Percentiles rank a stretch among this genome's conserved stretches.
These are phyloP conservation scores for Naumovozyma dairenensis DNA, from an alignment of 805 yeast genomes.

Conservation along the genomic window DNA sequence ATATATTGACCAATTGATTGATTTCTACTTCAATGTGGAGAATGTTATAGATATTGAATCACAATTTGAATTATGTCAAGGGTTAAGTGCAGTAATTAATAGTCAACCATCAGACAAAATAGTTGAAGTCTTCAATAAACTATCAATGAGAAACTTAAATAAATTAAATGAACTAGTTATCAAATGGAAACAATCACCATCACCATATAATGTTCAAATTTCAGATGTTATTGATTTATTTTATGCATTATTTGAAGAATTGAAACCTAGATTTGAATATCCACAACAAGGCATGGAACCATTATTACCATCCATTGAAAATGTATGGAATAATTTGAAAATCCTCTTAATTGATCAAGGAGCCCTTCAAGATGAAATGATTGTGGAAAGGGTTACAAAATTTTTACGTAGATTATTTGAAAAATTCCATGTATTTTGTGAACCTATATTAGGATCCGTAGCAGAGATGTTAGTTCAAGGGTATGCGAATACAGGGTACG, in stretches of 20 bases:
- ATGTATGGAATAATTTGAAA: slow-evolving; percentile 19
- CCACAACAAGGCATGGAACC: slow-evolving; percentile 27
- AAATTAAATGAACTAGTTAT: slow-evolving; percentile 14
- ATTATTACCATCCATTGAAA: slow-evolving; percentile 19
- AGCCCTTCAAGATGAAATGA: slow-evolving; percentile 15
- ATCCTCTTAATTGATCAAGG: slow-evolving; percentile 17
- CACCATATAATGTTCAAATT: slow-evolving; percentile 35
- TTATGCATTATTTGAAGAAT: slow-evolving; percentile 27
- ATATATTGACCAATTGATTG: slow-evolving; percentile 64
- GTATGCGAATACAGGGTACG: slow-evolving; percentile 57
- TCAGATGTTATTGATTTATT: slow-evolving; percentile 62
- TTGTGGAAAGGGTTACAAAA: slow-evolving; percentile 65
- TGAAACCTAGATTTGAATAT: slow-evolving; percentile 23
- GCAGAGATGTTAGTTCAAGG: slow-evolving; percentile 62
- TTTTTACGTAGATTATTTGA: slow-evolving; percentile 57
- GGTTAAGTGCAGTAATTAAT: slow-evolving; percentile 72
- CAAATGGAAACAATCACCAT: slow-evolving; percentile 17
- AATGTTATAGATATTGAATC: slow-evolving; percentile 55
- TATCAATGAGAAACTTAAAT: slow-evolving; percentile 44
- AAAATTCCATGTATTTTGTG: slow-evolving; percentile 29
- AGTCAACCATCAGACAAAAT: slow-evolving; percentile 47
- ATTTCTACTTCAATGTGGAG: slow-evolving; percentile 54
- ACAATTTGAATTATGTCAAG: slow-evolving; percentile 74
- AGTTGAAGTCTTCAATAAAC: slow-evolving; percentile 53
- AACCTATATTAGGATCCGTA: slow-evolving; percentile 51